These are phyloP conservation scores for Colletotrichum chlorophyti DNA, from an alignment of 2,329 filamentous ascomycete species.

Conservation along the genomic window DNA sequence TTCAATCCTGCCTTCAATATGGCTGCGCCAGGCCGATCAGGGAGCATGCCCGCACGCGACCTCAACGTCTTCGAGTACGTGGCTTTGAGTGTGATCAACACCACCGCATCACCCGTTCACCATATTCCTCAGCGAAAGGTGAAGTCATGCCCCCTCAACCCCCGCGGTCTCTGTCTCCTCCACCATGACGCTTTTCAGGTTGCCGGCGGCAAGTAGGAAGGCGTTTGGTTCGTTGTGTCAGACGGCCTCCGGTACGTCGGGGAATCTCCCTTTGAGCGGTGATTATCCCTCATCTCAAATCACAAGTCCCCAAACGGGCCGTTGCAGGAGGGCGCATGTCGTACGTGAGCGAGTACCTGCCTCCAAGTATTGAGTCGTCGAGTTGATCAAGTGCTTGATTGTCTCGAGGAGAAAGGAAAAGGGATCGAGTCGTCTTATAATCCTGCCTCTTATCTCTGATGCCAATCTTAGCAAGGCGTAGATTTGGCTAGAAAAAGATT, in stretches of 20 bases:
- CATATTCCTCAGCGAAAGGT: slow-evolving; percentile 2
- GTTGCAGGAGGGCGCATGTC: too few relatives aligned
- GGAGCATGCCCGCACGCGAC: slow-evolving; percentile 22
- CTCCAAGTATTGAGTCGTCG: background rate
- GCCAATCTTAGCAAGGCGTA: slow-evolving; percentile 6
- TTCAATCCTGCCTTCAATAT: slow-evolving; percentile 3
- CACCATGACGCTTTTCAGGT: slow-evolving; percentile 12
- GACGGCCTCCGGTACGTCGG: background rate
- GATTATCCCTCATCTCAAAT: too few relatives aligned
- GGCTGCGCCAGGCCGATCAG: slow-evolving; percentile 7
- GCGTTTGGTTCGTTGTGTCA: slow-evolving; percentile 9
- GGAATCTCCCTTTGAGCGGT: too few relatives aligned
- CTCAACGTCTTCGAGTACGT: slow-evolving; percentile 11
- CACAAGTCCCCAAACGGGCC: too few relatives aligned
- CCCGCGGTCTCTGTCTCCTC: background rate
- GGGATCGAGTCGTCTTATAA: slow-evolving; percentile 17
- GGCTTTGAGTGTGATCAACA: slow-evolving; percentile 9
- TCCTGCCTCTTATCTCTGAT: slow-evolving; percentile 24
- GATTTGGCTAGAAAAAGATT: slow-evolving; percentile 7
- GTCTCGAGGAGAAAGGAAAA: background rate
- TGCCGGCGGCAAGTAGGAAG: background rate
- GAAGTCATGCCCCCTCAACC: slow-evolving; percentile 21
- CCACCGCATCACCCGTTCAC: slow-evolving; percentile 10
- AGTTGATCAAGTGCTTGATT: background rate
- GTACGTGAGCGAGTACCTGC: too few relatives aligned